Evolutionary conservation across 108 stramenopile genomes (phyloP).

Genomic region (Nitzschia sp.): DNA sequence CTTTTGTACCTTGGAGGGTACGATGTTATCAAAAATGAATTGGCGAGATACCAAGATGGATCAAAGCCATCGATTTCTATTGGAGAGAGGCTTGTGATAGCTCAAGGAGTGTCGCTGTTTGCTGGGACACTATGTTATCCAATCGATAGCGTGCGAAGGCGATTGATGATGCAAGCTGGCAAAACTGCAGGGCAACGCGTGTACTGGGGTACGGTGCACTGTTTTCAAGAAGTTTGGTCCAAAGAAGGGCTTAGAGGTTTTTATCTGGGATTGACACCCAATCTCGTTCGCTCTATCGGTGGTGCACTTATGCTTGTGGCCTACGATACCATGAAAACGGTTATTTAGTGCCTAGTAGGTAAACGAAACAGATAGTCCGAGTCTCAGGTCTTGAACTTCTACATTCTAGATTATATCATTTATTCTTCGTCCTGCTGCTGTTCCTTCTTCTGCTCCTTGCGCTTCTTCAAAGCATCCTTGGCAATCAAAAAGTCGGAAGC

Average conservation of each 20-base stretch:
- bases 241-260: conserved; percentile 76
- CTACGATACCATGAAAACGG: conserved; percentile 54
- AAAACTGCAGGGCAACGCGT: conserved; percentile 38
- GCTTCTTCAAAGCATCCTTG: conserved; percentile 47
- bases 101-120: conserved; percentile 86
- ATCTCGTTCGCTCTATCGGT: conserved; percentile 75
- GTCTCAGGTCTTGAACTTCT: too few relatives aligned
- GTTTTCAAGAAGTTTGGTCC: conserved; percentile 52
- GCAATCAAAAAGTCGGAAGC: conserved; percentile 81
- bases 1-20: conserved; percentile 96
- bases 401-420: background rate
- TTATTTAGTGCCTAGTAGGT: too few relatives aligned
- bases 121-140: conserved; percentile 97
- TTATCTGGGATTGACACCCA: conserved; percentile 82
- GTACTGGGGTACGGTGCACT: conserved; percentile 65
- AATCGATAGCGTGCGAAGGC: conserved; percentile 95
- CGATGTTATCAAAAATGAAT: conserved; percentile 89
- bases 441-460: background rate
- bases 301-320: conserved; percentile 81
- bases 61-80: background rate
- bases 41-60: conserved; percentile 12
- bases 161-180: conserved; percentile 97
- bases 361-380: too few relatives aligned
- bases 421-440: background rate
- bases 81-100: conserved; percentile 77